Evolutionary conservation across 768 basidiomycete species (phyloP), one percentile per base, ranked within the genome.

Genomic region (Calocera cornea): DNA sequence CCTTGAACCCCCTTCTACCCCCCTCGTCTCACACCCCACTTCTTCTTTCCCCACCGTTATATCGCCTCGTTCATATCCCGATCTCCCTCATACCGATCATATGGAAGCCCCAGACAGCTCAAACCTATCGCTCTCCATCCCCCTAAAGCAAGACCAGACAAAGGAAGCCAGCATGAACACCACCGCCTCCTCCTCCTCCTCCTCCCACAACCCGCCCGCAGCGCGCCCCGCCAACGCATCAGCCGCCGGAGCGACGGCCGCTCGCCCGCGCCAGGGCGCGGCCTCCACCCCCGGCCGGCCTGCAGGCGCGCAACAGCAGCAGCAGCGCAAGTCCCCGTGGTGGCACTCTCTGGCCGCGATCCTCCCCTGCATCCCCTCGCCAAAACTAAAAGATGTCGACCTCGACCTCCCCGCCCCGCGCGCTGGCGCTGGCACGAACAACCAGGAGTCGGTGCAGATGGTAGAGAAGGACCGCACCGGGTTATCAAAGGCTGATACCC

Each of bases 361-460:
- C 31, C 14, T 60, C 31, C 54, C 54, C 31, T 60, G 54, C 31
- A 60, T 60, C 54, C 54, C 54, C 22, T 60, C 54, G 7, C 54
- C 54, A 16, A 60, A 60, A 33, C 31, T 33, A 27, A 60, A 60
- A 29, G 16, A 60, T 60, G 54, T 60, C 54, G 54, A 60, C 10
- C 54, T 29, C 27, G 54, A 60, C 31, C 27, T 60, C 31, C 44
- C 44, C 24, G 7, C 44, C 24, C 54, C 27, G 54, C 24, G 27
- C 31, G 54, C 54, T 60, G 54, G 54, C 31, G 54, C 54, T 60
- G 54, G 64, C n/a, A 67, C 70, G 33, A 71, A 44, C 22, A 72
- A n/a, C 12, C 41, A 67, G 27, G 67, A 68, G 31, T 69, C 71
- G 8, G 70, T 71, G 65, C 71, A 72, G 50, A 72, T 65, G 34